phyloP scores from a whole-genome alignment of 768 basidiomycete species.

The Lepiota subincarnata region DNA sequence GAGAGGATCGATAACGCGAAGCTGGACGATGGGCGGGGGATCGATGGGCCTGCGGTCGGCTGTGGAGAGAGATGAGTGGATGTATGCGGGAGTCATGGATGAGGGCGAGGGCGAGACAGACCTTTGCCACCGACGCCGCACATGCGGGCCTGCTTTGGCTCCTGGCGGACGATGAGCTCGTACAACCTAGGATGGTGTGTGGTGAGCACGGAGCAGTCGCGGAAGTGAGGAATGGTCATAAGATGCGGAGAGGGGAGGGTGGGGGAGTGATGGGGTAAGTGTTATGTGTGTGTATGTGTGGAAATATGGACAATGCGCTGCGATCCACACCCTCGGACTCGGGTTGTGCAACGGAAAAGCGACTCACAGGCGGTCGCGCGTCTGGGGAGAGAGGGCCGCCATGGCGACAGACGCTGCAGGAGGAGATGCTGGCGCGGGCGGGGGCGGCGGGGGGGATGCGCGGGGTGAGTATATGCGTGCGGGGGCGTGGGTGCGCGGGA shows the following conservation, averaged over 20 bases:
- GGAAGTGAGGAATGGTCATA: slow-evolving; percentile 22
- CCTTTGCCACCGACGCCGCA: slow-evolving; percentile 84
- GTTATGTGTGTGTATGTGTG: slow-evolving; percentile 1
- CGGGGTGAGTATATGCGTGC: not conserved
- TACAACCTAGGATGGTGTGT: slow-evolving; percentile 56
- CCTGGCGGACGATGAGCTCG: slow-evolving; percentile 81
- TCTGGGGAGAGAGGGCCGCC: too few species aligned
- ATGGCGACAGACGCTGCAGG: not conserved
- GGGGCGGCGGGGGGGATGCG: not conserved
- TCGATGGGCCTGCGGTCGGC: slow-evolving; percentile 96
- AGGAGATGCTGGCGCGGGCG: not conserved
- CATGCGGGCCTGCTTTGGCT: slow-evolving; percentile 90
- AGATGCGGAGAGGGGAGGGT: slow-evolving; percentile 2
- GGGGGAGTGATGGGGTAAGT: slow-evolving; percentile 6
- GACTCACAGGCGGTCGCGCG: slow-evolving; percentile 9
- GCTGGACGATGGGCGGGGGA: slow-evolving; percentile 95
- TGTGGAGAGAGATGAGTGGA: slow-evolving; percentile 22
- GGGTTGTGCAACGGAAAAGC: slow-evolving; percentile 1
- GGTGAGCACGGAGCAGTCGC: slow-evolving; percentile 18
- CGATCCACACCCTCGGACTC: slow-evolving; percentile 10
- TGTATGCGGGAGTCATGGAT: not conserved
- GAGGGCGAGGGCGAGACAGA: slow-evolving; percentile 24
- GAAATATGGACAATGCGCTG: not conserved
- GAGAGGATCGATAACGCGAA: slow-evolving; percentile 76
- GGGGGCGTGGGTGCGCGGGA: not conserved